Evolutionary conservation across 2,329 filamentous ascomycete genomes (phyloP).

Genomic region (Drechmeria coniospora): DNA sequence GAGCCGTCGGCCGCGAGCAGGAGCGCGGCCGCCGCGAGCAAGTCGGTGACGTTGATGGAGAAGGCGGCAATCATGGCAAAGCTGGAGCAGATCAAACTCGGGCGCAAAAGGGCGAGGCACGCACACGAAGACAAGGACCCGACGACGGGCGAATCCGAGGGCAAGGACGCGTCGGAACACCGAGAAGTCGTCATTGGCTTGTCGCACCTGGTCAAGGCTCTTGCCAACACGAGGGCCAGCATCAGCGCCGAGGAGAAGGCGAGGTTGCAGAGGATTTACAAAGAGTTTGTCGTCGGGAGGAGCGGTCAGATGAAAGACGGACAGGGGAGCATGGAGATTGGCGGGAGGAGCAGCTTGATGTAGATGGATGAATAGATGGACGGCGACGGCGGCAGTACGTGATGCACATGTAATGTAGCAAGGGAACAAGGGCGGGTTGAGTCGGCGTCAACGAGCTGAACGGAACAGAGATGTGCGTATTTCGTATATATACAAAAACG

Average conservation of each 20-base stretch:
- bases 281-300: conserved; percentile 80
- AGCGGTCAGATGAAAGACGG: conserved; percentile 94
- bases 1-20: conserved; percentile 28
- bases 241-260: conserved; percentile 65
- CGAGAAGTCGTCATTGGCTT: conserved; percentile 70
- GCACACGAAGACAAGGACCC: conserved; percentile 12
- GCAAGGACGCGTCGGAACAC: conserved; percentile 20
- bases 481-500: no score
- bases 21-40: conserved; percentile 24
- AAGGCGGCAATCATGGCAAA: conserved; percentile 69
- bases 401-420: conserved; percentile 1
- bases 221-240: conserved; percentile 64
- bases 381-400: conserved; percentile 6
- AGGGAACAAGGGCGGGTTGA: no score
- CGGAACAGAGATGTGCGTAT: no score
- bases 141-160: conserved; percentile 7
- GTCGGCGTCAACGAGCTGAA: no score
- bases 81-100: conserved; percentile 60
- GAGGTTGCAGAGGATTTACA: conserved; percentile 67
- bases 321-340: conserved; percentile 81
- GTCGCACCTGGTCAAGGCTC: conserved; percentile 65
- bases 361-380: no score
- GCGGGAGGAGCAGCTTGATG: conserved; percentile 88
- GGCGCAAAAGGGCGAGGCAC: conserved; percentile 35
- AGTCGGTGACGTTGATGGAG: conserved; percentile 48